Base-by-base conservation (phyloP, 352 stramenopile genomes). In the Peronospora tabacina region DNA sequence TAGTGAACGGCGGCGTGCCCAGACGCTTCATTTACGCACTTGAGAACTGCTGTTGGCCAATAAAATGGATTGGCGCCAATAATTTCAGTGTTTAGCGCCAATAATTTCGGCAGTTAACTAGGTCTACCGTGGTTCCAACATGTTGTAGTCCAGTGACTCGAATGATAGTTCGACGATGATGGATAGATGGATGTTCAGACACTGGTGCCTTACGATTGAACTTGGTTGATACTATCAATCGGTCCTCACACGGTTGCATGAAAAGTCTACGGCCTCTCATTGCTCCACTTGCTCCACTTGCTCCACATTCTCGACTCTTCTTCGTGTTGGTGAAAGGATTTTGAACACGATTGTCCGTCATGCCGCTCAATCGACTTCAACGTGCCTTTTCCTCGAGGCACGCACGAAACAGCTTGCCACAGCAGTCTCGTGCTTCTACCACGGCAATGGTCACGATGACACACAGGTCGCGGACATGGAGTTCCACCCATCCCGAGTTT, bases 1-100 rank as follows among this genome's bases (percentile, higher is more conserved):
- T 65, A 13, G 64, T 85, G 67, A 87, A 81, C 37, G 70, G 68
- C 53, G 44, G 48, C 34, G 30, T 49, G 13, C 30, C 45, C 9
- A 52, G 24, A 9, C 61, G 52, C 52, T 70, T 70, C 61, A 66
- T 70, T 32, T n/a, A n/a, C n/a, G n/a, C n/a, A 9, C n/a, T 19
- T 3, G 1, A 22, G 19, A 22, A 3, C 19, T 22, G 19, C 2
- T 22, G 19, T 22, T 22, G 22, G 7, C 22, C 22, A 26, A 5
- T 26, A 26, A 26, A 26, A 26, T 26, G 4, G 4, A 0, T 26
- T 26, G 22, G 22, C 22, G 22, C 22, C 22, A 26, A 26, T 3
- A 26, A 26, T 26, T 26, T 5, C 2, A 26, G 7, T n/a, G n/a
- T n/a, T 26, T 26, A 5, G 22, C 22, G 22, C 22, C 22, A 26